phyloP scores from a whole-genome alignment of 2,329 filamentous ascomycete species.

The Didymella pinodella region DNA sequence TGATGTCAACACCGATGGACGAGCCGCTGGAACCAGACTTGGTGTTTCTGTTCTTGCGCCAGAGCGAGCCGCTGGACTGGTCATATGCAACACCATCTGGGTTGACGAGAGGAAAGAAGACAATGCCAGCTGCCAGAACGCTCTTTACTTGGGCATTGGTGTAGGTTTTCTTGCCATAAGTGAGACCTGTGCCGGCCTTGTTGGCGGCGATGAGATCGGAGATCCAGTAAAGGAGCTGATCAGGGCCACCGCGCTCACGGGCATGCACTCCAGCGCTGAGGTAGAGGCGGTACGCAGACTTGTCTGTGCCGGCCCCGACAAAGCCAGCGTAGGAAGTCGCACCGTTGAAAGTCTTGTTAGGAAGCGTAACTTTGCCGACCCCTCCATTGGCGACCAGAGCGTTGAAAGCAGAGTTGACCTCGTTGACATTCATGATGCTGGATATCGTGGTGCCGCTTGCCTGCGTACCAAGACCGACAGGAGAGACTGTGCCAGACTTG shows the following conservation, averaged over 20 bases:
- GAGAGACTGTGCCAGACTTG: constrained; percentile 52
- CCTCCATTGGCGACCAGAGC: constrained; percentile 55
- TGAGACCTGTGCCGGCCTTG: constrained; percentile 58
- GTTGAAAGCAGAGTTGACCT: constrained; percentile 56
- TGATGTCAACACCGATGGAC: constrained; percentile 46
- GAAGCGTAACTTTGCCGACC: constrained; percentile 54
- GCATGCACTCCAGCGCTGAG: constrained; percentile 65
- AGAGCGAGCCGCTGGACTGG: constrained; percentile 43
- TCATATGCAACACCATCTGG: constrained; percentile 49
- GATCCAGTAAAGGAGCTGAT: constrained; percentile 66
- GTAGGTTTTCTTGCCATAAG: constrained; percentile 62
- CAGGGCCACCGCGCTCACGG: constrained; percentile 65
- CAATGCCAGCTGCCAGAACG: constrained; percentile 62
- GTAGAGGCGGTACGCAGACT: constrained; percentile 57
- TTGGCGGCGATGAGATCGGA: constrained; percentile 64
- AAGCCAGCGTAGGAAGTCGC: constrained; percentile 53
- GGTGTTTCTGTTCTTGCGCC: constrained; percentile 51
- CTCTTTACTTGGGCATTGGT: constrained; percentile 61
- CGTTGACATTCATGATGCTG: constrained; percentile 57
- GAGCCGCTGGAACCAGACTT: constrained; percentile 50
- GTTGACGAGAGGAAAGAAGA: constrained; percentile 56
- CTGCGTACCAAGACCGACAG: constrained; percentile 54
- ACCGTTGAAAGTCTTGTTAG: constrained; percentile 56
- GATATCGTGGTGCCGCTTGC: constrained; percentile 48
- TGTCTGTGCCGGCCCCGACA: constrained; percentile 57